These are phyloP conservation scores for Xylariaceae sp. DNA, from an alignment of 2,329 filamentous ascomycete species.

Conservation along the genomic window DNA sequence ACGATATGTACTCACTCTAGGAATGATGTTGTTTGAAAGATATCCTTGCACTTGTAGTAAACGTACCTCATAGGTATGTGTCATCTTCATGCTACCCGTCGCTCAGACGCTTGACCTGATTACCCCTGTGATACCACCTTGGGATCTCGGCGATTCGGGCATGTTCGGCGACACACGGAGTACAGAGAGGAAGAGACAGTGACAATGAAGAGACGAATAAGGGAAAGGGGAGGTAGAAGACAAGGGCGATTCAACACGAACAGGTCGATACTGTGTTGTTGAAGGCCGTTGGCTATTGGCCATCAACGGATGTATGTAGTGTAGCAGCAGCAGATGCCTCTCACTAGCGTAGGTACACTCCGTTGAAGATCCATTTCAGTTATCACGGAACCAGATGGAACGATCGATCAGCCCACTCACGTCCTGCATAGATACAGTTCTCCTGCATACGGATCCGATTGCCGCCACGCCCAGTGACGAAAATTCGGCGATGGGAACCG, in stretches of 20 bases:
- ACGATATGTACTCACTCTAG: too few species aligned
- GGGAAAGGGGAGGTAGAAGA: not conserved
- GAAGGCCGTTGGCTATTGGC: not conserved
- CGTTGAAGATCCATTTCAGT: constrained; percentile 10
- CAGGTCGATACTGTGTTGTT: not conserved
- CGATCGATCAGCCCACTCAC: constrained; percentile 18
- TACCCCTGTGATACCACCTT: not conserved
- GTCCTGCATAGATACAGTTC: constrained; percentile 10
- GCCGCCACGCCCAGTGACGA: constrained; percentile 13
- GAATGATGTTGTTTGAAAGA: too few species aligned
- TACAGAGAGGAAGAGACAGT: not conserved
- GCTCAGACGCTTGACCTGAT: not conserved
- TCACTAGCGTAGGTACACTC: not conserved
- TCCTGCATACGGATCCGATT: constrained; percentile 19
- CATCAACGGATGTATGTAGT: not conserved
- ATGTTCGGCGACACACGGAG: not conserved
- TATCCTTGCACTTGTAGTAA: not conserved
- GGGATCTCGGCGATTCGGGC: not conserved
- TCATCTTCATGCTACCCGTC: not conserved
- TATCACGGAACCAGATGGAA: constrained; percentile 5
- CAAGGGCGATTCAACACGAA: not conserved
- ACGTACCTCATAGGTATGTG: not conserved
- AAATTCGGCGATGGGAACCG: constrained; percentile 14
- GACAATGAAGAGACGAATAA: not conserved
- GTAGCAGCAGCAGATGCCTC: constrained; percentile 3